Percentiles rank a stretch among this genome's conserved stretches.
Conservation (phyloP, 352 stramenopile genomes). For the Thalassiosira hispida region DNA sequence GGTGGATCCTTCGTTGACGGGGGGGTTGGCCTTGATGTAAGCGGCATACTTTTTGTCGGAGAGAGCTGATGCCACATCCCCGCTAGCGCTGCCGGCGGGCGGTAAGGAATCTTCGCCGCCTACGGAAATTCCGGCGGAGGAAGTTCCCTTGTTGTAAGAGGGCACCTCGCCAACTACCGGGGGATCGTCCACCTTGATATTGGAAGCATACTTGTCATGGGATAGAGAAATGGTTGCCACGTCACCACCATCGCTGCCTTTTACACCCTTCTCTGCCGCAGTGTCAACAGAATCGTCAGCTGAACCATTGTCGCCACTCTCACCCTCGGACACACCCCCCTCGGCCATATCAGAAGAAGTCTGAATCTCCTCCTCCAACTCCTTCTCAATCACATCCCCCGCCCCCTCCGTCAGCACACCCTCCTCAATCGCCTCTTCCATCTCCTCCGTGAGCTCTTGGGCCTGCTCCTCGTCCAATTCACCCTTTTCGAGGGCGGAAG, state of each 20-base stretch:
- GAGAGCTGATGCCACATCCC: too few relatives aligned
- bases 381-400: background rate
- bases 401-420: slow-evolving; percentile 6
- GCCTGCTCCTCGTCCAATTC: slow-evolving; percentile 26
- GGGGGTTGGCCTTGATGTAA: too few relatives aligned
- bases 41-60: too few relatives aligned
- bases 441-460: slow-evolving; percentile 17
- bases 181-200: background rate
- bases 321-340: too few relatives aligned
- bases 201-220: background rate
- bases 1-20: too few relatives aligned
- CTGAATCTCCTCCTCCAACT: background rate
- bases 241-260: background rate
- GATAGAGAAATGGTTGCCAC: background rate
- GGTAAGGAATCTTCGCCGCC: too few relatives aligned
- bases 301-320: too few relatives aligned
- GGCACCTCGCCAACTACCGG: background rate
- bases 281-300: too few relatives aligned
- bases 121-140: too few relatives aligned
- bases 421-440: slow-evolving; percentile 22
- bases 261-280: too few relatives aligned
- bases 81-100: too few relatives aligned
- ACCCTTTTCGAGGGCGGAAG: background rate
- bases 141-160: too few relatives aligned
- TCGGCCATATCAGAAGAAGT: background rate